These are phyloP conservation scores for Lathyrus aphaca DNA, from an alignment of 306 rosid species.

Conservation along the genomic window DNA sequence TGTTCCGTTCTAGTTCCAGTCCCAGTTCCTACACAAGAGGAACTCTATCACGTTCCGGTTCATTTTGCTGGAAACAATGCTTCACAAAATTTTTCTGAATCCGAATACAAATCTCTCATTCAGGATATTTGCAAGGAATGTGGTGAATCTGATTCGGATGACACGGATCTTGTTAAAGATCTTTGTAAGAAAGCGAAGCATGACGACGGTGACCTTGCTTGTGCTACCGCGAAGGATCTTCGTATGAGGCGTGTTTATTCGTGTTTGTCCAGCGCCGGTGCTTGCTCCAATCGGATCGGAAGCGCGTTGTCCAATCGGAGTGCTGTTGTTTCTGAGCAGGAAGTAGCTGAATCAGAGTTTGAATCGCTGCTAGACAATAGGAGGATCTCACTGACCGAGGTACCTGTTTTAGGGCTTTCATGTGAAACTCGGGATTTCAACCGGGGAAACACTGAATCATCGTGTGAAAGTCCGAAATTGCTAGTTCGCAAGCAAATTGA, in stretches of 20 bases:
- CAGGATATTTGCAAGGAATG: constrained; percentile 31
- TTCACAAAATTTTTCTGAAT: constrained; percentile 10
- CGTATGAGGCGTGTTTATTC: constrained; percentile 72
- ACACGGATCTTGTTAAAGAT: background rate
- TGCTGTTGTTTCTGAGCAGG: constrained; percentile 8
- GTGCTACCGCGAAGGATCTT: constrained; percentile 57
- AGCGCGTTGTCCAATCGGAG: background rate
- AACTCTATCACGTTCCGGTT: background rate
- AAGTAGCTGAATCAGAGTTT: constrained; percentile 11
- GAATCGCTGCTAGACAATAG: background rate
- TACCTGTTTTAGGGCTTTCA: constrained; percentile 31
- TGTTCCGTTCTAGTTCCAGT: background rate
- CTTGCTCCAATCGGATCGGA: background rate
- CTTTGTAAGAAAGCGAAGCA: constrained; percentile 34
- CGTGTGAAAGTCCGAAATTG: background rate
- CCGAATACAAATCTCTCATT: constrained; percentile 7
- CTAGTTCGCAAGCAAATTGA: constrained; percentile 7
- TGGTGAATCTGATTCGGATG: constrained; percentile 19
- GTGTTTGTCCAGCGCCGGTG: constrained; percentile 29
- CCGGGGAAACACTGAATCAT: background rate
- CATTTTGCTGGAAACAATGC: background rate
- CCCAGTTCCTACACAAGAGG: background rate
- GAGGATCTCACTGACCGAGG: constrained; percentile 17
- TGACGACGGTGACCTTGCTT: constrained; percentile 13
- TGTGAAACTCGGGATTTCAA: constrained; percentile 7